Conservation (phyloP, 2,329 filamentous ascomycete species). For the Cladosporium sp. region DNA sequence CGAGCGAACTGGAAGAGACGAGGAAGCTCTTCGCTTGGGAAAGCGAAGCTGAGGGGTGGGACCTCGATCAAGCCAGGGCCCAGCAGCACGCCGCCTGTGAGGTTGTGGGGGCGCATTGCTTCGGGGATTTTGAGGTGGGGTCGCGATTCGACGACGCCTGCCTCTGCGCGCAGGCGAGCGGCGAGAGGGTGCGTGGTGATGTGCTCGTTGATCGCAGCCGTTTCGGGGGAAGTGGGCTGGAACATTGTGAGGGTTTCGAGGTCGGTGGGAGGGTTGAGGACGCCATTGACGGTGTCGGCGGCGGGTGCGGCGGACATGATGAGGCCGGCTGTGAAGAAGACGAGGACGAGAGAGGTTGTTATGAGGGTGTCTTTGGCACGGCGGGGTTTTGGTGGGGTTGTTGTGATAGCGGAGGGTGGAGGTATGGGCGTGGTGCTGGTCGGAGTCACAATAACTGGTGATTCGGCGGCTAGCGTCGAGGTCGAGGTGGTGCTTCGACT, state of each 20-base stretch:
- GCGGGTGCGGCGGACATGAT: slow-evolving; percentile 54
- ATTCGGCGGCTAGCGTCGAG: neutral
- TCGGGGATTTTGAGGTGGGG: slow-evolving; percentile 84
- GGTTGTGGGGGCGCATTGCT: slow-evolving; percentile 64
- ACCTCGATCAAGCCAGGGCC: slow-evolving; percentile 74
- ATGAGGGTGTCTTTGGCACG: slow-evolving; percentile 20
- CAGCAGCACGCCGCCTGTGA: slow-evolving; percentile 76
- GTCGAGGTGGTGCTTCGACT: slow-evolving; percentile 3
- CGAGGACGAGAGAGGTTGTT: slow-evolving; percentile 44
- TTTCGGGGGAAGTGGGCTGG: slow-evolving; percentile 50
- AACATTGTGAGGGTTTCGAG: slow-evolving; percentile 69
- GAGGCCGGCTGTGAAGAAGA: slow-evolving; percentile 53
- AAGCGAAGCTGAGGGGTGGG: slow-evolving; percentile 73
- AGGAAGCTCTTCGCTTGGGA: slow-evolving; percentile 55
- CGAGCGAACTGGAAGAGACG: slow-evolving; percentile 64
- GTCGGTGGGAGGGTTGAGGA: slow-evolving; percentile 59
- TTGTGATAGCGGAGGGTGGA: neutral
- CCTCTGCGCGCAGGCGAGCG: slow-evolving; percentile 60
- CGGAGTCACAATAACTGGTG: slow-evolving; percentile 2
- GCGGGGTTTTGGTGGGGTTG: neutral
- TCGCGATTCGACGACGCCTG: slow-evolving; percentile 68
- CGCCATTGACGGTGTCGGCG: slow-evolving; percentile 44
- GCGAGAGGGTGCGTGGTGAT: slow-evolving; percentile 75
- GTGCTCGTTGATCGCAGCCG: slow-evolving; percentile 60
- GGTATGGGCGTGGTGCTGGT: slow-evolving; percentile 2